Evolutionary conservation across 805 yeast genomes (phyloP), one percentile per base, ranked within the genome.

Genomic region (Candida cerambycidarum): DNA sequence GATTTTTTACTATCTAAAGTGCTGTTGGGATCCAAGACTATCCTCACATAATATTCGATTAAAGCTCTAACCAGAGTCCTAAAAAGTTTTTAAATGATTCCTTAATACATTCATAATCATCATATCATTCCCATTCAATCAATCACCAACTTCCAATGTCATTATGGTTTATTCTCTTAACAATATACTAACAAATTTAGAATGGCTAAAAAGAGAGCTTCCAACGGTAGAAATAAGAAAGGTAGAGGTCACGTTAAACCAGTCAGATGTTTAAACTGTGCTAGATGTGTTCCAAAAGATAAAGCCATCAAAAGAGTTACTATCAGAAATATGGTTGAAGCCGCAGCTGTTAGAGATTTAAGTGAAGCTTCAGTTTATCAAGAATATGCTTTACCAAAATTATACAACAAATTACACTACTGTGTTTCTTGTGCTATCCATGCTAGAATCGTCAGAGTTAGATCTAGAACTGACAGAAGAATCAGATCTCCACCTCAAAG

Each of bases 181-280:
- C 25, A 14, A 25, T 7, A 32, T 59, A 60, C 63, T 61, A 61
- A 59, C 64, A 31, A 46, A 19, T 44, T 25, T 27, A 51, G 61
- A 58, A 93, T 93, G 99, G 98, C 99, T 79, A 93, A 93, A 89
- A 93, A 93, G 98, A 92, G 99, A 90, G 89, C 98, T 78, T 89
- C 97, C 93, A 89, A 90, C 97, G 99, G 99, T 85, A 92, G 99
- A 84, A 93, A 93, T 95, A 93, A 93, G 95, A 90, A 89, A 82
- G 98, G 98, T 75, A 93, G 99, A 89, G 99, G 99, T 75, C 98
- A 93, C 96, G 97, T 88, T 78, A 88, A 87, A 79, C 95, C 96
- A 74, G 97, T 92, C 70, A 90, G 99, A 86, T 93, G 99, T 83
- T 86, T 89, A 71, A 93, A 93, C 97, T 93, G 99, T 80, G 86